A percentile compares a stretch with the other conserved stretches of the same genome.
Evolutionary conservation across 2,329 filamentous ascomycete species (phyloP).

Genomic region (Pseudonectria buxi): DNA sequence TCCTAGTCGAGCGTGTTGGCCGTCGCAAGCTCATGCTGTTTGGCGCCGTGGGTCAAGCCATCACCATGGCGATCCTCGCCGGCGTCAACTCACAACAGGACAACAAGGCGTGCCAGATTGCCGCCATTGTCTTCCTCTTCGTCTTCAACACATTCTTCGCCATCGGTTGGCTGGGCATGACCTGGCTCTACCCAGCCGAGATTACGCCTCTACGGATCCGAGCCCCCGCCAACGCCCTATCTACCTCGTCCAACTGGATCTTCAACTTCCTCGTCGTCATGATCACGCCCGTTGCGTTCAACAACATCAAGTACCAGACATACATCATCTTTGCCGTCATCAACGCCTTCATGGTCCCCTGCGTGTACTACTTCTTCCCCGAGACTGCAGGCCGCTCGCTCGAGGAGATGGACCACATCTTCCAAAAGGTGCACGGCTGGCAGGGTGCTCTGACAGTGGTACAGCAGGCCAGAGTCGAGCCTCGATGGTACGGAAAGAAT

Average conservation of each 20-base stretch:
- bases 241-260: constrained; percentile 51
- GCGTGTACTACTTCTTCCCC: constrained; percentile 56
- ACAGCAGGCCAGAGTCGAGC: constrained; percentile 38
- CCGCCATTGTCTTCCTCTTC: constrained; percentile 61
- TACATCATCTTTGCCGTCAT: constrained; percentile 63
- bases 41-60: constrained; percentile 55
- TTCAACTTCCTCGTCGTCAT: constrained; percentile 60
- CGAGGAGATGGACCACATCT: constrained; percentile 62
- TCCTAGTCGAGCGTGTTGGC: constrained; percentile 59
- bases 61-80: constrained; percentile 57
- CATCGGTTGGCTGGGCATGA: constrained; percentile 51
- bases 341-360: constrained; percentile 53
- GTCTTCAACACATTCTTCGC: constrained; percentile 53
- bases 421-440: constrained; percentile 46
- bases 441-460: constrained; percentile 30
- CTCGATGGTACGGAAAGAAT: constrained; percentile 51
- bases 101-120: constrained; percentile 46
- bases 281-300: constrained; percentile 53
- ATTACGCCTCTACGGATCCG: constrained; percentile 62
- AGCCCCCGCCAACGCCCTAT: constrained; percentile 52
- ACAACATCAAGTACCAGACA: constrained; percentile 51
- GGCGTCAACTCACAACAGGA: constrained; percentile 47
- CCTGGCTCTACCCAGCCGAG: constrained; percentile 60
- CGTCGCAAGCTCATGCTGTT: constrained; percentile 67
- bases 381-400: constrained; percentile 58